These are phyloP conservation scores for Limnomonas spitsbergensis DNA, from an alignment of 139 green algal genomes.

Conservation along the genomic window DNA sequence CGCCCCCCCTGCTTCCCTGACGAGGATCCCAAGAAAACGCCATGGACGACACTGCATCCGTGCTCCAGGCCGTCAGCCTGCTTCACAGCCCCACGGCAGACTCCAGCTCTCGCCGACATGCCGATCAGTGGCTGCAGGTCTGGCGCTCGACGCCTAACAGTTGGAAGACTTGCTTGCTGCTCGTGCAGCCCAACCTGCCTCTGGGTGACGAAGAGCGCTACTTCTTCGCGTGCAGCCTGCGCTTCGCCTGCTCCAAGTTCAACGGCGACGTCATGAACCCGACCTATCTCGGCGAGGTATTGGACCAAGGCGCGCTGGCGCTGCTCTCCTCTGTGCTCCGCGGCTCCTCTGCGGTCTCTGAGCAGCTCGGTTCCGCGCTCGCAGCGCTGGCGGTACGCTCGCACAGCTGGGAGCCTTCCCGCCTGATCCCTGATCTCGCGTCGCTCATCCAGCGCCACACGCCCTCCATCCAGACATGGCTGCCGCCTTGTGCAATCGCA, in stretches of 20 bases:
- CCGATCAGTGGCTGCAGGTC: conserved; percentile 13
- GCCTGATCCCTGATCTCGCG: not conserved
- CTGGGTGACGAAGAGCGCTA: not conserved
- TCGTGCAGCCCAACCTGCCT: not conserved
- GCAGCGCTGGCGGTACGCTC: not conserved
- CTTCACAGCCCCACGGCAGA: not conserved
- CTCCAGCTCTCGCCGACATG: not conserved
- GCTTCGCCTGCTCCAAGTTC: conserved; percentile 7
- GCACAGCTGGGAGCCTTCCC: not conserved
- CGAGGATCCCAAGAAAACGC: too few relatives aligned
- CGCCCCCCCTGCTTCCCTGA: too few relatives aligned
- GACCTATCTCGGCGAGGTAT: not conserved
- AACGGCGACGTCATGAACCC: not conserved
- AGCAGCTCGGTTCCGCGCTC: not conserved
- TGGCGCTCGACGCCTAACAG: conserved; percentile 1
- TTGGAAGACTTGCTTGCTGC: not conserved
- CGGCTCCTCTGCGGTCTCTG: not conserved
- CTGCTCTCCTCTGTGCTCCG: not conserved
- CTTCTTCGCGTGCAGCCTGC: conserved; percentile 6
- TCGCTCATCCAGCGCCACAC: not conserved
- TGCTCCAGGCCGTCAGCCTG: not conserved
- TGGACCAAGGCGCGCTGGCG: not conserved
- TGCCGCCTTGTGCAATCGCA: not conserved
- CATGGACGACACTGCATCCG: not conserved
- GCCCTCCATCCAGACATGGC: not conserved